Conservation (phyloP, 1,139 yeast species). For the Kodamaea ohmeri region DNA sequence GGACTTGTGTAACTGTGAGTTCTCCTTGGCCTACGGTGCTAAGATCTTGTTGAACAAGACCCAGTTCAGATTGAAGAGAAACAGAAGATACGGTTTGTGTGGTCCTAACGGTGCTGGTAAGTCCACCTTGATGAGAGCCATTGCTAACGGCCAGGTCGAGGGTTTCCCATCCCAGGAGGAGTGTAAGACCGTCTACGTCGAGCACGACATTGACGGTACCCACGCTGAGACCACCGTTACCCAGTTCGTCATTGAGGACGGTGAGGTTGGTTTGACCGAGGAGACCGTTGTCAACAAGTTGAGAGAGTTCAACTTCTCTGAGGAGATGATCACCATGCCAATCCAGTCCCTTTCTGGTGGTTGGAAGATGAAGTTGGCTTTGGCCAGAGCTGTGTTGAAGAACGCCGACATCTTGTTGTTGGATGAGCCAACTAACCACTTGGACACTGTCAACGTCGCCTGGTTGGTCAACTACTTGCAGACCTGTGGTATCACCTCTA, state of each 20-base stretch:
- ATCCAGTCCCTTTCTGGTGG: conserved; percentile 98
- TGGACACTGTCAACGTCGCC: conserved; percentile 98
- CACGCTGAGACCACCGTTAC: conserved; percentile 93
- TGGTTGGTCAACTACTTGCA: conserved; percentile 99
- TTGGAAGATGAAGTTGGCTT: conserved; percentile 99
- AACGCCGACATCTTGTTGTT: conserved; percentile 96
- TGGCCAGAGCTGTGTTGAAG: conserved; percentile 98
- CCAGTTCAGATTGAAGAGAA: conserved; percentile 98
- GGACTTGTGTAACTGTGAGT: conserved; percentile 99
- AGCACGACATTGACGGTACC: conserved; percentile 98
- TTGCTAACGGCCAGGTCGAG: conserved; percentile 99
- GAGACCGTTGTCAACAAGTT: conserved; percentile 72
- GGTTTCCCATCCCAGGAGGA: conserved; percentile 99
- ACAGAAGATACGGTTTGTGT: conserved; percentile 99
- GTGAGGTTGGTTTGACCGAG: conserved; percentile 74
- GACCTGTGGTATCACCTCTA: conserved; percentile 97
- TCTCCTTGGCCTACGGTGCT: conserved; percentile 99
- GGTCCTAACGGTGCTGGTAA: conserved; percentile 99
- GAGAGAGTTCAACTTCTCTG: conserved; percentile 86
- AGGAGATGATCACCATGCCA: conserved; percentile 88
- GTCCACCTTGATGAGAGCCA: conserved; percentile 99
- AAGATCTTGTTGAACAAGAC: conserved; percentile 99
- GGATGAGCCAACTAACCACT: conserved; percentile 99
- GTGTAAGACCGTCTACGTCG: conserved; percentile 98
- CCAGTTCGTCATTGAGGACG: conserved; percentile 80